phyloP scores from a whole-genome alignment of 805 yeast species.

The Ogataea pilisensis region DNA sequence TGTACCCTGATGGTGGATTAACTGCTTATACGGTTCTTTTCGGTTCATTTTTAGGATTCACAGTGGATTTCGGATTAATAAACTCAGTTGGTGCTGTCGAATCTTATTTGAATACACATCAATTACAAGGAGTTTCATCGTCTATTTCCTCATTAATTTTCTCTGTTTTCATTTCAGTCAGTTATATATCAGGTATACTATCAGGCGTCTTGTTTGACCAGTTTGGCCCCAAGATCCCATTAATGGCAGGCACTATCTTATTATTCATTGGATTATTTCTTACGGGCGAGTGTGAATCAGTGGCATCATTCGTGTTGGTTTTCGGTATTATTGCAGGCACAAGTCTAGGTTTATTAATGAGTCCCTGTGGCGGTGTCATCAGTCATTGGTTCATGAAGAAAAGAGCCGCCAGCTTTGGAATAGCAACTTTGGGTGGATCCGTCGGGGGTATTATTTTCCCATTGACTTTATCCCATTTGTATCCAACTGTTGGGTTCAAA shows the following conservation, averaged over 20 bases:
- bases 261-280: slow-evolving; percentile 47
- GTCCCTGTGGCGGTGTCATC: slow-evolving; percentile 43
- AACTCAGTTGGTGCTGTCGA: slow-evolving; percentile 62
- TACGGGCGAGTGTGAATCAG: slow-evolving; percentile 39
- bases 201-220: slow-evolving; percentile 57
- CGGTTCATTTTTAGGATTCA: slow-evolving; percentile 56
- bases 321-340: slow-evolving; percentile 38
- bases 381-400: slow-evolving; percentile 42
- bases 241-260: slow-evolving; percentile 39
- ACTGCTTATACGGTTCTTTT: slow-evolving; percentile 52
- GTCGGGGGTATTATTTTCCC: slow-evolving; percentile 65
- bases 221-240: slow-evolving; percentile 43
- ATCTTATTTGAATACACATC: slow-evolving; percentile 53
- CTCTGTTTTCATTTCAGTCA: slow-evolving; percentile 48
- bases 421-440: slow-evolving; percentile 51
- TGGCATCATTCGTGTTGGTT: slow-evolving; percentile 39
- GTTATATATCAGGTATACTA: slow-evolving; percentile 45
- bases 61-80: slow-evolving; percentile 51
- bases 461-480: slow-evolving; percentile 42
- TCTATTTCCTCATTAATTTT: slow-evolving; percentile 62
- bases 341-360: slow-evolving; percentile 40
- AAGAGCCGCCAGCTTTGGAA: slow-evolving; percentile 35
- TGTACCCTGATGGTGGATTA: slow-evolving; percentile 58
- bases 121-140: slow-evolving; percentile 41
- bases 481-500: slow-evolving; percentile 46